Base-by-base conservation (phyloP, 169 alveolate species). In the Cryptosporidium xiaoi region DNA sequence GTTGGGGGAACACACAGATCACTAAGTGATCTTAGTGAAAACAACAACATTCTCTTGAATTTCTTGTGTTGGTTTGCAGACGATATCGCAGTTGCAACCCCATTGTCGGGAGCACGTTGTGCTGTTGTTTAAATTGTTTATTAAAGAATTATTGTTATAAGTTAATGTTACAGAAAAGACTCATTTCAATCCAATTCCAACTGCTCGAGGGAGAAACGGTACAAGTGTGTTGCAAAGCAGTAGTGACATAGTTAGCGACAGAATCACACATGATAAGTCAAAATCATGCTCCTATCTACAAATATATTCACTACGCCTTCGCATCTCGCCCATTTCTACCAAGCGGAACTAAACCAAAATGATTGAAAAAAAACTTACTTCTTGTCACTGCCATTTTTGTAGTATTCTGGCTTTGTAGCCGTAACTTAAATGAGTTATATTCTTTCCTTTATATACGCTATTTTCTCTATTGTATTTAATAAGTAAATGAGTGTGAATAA, bases 61-160 rank as follows among this genome's bases (percentile, higher is more conserved):
- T 95, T 95, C 85, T 95, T 97, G 90, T 95, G 98, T 66, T 95
- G 95, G 53, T 93, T 93, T 53, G 95, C 94, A 64, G 97, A 94
- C 31, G 96, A 91, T 55, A 95, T 97, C 18, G 98, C 98, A 64
- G 96, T 96, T 77, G 96, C 96, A 48, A 95, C 98, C 53, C 98
- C 98, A 69, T 95, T 93, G 83, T 95, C 98, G 82, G 97, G 93
- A 20, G 87, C 87, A 56, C 87, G 65, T 77, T 77, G 87, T 10
- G 77, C 87, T 77, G n/a, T 29, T 3, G 31, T 6, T 20, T 4
- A 24, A 16, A 67, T 24, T 65, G 18, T 4, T 34, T n/a, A 13
- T 53, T 53, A 53, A n/a, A n/a, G 20, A 3, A 53, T 53, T 0
- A 8, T 8, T 6, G 48, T 40, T 40, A 40, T 3, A 6, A 3